Conservation (phyloP, 148 eudicot genomes). For the Fagopyrum tataricum region DNA sequence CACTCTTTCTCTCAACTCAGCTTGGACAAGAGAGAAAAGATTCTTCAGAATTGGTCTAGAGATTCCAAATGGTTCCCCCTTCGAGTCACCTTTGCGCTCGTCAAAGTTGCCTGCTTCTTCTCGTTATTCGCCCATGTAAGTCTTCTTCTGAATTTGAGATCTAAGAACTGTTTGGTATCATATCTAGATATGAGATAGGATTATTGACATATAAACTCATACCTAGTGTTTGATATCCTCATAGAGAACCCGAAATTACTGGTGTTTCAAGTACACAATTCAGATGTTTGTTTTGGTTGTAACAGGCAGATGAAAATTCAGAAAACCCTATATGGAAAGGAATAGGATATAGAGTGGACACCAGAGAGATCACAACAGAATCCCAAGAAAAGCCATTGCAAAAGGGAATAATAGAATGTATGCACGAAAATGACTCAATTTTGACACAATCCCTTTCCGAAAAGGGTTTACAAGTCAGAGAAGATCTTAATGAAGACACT, state of each 20-base stretch:
- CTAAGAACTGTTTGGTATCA: no score
- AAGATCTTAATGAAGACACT: slow-evolving; percentile 22
- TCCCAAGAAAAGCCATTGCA: slow-evolving; percentile 59
- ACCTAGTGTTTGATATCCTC: no score
- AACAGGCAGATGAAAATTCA: slow-evolving; percentile 59
- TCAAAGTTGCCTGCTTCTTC: slow-evolving; percentile 36
- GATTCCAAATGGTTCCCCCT: slow-evolving; percentile 28
- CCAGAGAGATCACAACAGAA: slow-evolving; percentile 19
- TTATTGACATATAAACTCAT: no score
- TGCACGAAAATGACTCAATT: slow-evolving; percentile 31
- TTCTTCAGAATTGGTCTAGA: slow-evolving; percentile 63
- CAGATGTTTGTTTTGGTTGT: slow-evolving; percentile 2
- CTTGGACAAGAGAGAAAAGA: slow-evolving; percentile 43
- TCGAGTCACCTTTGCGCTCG: slow-evolving; percentile 31
- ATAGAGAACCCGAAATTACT: background rate
- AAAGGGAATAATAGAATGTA: slow-evolving; percentile 62
- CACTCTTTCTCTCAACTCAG: slow-evolving; percentile 40
- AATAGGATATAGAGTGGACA: slow-evolving; percentile 60
- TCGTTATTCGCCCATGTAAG: slow-evolving; percentile 41
- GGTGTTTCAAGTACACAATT: background rate
- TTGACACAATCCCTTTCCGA: slow-evolving; percentile 41
- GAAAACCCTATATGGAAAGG: slow-evolving; percentile 69
- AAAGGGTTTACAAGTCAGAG: slow-evolving; percentile 48
- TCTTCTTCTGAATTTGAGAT: background rate
- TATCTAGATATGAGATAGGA: no score